phyloP scores from a whole-genome alignment of 495 filamentous ascomycete genomes.

The Tuber borchii region DNA sequence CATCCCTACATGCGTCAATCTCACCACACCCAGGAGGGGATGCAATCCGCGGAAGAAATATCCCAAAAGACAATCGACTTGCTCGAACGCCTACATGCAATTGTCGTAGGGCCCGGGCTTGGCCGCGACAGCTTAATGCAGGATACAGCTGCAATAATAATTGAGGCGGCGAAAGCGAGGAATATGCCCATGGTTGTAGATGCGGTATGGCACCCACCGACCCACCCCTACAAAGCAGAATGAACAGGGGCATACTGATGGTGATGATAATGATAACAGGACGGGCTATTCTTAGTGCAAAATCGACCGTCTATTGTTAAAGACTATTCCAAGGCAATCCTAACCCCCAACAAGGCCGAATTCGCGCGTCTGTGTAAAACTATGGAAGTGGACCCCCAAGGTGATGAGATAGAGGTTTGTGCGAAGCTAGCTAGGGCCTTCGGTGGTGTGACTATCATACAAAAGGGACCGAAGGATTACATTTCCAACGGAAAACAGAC shows the following conservation, averaged over 20 bases:
- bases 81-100: slow-evolving; percentile 77
- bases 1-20: slow-evolving; percentile 88
- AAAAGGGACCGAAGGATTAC: slow-evolving; percentile 81
- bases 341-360: slow-evolving; percentile 93
- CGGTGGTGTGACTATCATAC: slow-evolving; percentile 81
- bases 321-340: slow-evolving; percentile 74
- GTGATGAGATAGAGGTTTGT: slow-evolving; percentile 55
- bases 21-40: slow-evolving; percentile 44
- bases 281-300: slow-evolving; percentile 72
- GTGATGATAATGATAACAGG: slow-evolving; percentile 40
- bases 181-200: slow-evolving; percentile 81
- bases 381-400: slow-evolving; percentile 47
- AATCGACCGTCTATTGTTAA: slow-evolving; percentile 68
- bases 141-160: slow-evolving; percentile 70
- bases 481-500: slow-evolving; percentile 76
- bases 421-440: slow-evolving; percentile 67
- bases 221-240: background rate
- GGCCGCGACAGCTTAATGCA: slow-evolving; percentile 87
- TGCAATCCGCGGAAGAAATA: slow-evolving; percentile 51
- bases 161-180: slow-evolving; percentile 66
- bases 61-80: slow-evolving; percentile 68
- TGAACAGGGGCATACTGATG: background rate
- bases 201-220: slow-evolving; percentile 45
- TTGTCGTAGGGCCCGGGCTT: slow-evolving; percentile 89
- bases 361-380: slow-evolving; percentile 73